Evolutionary conservation across 2,329 filamentous ascomycete genomes (phyloP), one percentile per base, ranked within the genome.

Genomic region (Elsinoe batatas): DNA sequence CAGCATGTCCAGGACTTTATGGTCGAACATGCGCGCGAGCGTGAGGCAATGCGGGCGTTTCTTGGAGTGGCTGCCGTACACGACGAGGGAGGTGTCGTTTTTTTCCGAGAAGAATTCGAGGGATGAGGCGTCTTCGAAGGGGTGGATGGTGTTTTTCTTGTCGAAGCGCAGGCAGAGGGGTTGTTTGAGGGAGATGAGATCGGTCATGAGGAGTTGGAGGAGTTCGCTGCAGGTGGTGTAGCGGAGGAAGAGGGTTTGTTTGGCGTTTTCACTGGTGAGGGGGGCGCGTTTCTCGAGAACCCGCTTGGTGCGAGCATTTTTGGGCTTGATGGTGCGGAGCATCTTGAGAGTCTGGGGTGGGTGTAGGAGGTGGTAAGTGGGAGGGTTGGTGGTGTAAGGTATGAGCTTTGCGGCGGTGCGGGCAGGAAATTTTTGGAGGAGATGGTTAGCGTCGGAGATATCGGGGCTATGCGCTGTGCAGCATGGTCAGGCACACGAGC

Each of bases 41-140:
- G 90, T 96, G 64, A 98, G 70, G 60, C 84, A 85, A 72, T 98
- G 90, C 4, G 91, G 91, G n/a, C 93, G 80, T 79, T 97, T 98
- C 79, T 97, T 98, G 71, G 81, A 88, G 71, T 85, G 86, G 69
- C 81, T 84, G 53, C 85, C 91, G 65, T 95, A 95, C 62, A 93
- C 79, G 62, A 96, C 79, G 47, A 96, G 76, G 44, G 84, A 87
- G 65, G 88, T 84, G 71, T 98, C 93, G 74, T 98, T 98, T 77
- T 97, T 98, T 68, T 91, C 84, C 60, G 86, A 85, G 76, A 98
- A 91, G 76, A 98, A 98, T 73, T 96, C 89, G 62, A 97, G 80
- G 54, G 87, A 91, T 26, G 85, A 78, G 61, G 87, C 76, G 69
- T 94, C 90, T 71, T 96, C 91, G 71, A 98, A 98, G 1, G 93